Evolutionary conservation across 208 protist species (phyloP), one percentile per base, ranked within the genome.

Genomic region (Leishmania amazonensis): DNA sequence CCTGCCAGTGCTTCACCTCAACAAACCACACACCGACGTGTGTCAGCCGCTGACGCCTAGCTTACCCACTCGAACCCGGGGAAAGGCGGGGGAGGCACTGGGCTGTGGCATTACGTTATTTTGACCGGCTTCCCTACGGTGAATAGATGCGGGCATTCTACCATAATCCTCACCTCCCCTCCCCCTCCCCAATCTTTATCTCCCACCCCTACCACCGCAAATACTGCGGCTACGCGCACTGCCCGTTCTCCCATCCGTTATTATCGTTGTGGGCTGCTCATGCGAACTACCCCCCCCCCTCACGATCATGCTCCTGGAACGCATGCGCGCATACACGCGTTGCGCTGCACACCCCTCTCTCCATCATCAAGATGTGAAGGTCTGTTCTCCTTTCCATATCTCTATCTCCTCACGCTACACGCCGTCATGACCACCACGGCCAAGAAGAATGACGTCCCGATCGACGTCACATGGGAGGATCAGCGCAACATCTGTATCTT

Each of bases 381-480:
- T 24, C 21, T 35, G 35, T 40, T 42, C 35, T 45, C 15, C 35
- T n/a, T 21, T 70, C 45, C 11, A 47, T 47, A 47, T 72, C 40
- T n/a, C 15, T 71, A 40, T 31, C 60, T n/a, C n/a, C 38, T 35
- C 60, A 31, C n/a, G 49, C 68, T 49, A 15, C 68, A 49, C 68
- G n/a, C 28, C n/a, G 5, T 62, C 49, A 76, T 76, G 72, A 42
- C 49, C 49, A 42, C 72, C 28, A 40, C 35, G 21, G 72, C 0
- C 11, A 89, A 87, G 76, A 91, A 91, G 83, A 88, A 89, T 40
- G 87, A 92, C 13, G 75, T 88, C 38, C 86, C 89, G 35, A 89
- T 98, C 67, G 92, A 96, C 76, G 95, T 98, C 51, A 94, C 93
- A 3, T 93, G 91, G 88, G 95, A 97, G 60, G 96, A 98, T 79